Evolutionary conservation across 2,329 filamentous ascomycete genomes (phyloP).

Genomic region (Leptographium flavum): DNA sequence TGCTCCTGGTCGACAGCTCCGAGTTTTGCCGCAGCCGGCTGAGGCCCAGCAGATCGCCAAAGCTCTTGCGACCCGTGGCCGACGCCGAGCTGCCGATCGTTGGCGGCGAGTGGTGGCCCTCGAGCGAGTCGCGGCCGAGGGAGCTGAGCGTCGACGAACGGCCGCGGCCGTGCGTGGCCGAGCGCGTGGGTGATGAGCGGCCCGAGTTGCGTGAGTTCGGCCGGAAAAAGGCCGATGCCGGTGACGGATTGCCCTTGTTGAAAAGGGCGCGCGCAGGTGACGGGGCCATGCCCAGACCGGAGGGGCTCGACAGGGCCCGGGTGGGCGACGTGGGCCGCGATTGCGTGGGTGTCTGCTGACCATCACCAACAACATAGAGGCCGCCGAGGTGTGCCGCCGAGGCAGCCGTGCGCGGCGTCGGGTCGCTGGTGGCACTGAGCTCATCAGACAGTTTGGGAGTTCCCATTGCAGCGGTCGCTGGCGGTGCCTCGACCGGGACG

Average conservation of each 20-base stretch:
- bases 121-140: constrained; percentile 55
- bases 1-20: constrained; percentile 54
- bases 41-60: constrained; percentile 75
- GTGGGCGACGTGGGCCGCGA: constrained; percentile 16
- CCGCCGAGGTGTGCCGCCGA: neutral
- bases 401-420: neutral
- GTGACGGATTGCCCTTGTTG: constrained; percentile 25
- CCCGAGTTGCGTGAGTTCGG: constrained; percentile 37
- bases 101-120: constrained; percentile 53
- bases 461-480: too few relatives aligned
- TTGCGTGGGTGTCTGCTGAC: constrained; percentile 17
- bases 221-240: constrained; percentile 35
- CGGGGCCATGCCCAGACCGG: constrained; percentile 14
- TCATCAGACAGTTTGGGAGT: neutral
- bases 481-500: neutral
- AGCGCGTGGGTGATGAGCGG: constrained; percentile 51
- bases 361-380: neutral
- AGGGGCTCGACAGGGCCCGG: constrained; percentile 16
- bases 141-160: constrained; percentile 88
- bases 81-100: constrained; percentile 69
- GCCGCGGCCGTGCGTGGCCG: constrained; percentile 44
- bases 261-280: constrained; percentile 19
- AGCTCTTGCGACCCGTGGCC: constrained; percentile 72
- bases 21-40: constrained; percentile 69
- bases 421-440: neutral